These are phyloP conservation scores for Acanthochlamys bracteata DNA, from an alignment of 106 monocot species.

Conservation along the genomic window DNA sequence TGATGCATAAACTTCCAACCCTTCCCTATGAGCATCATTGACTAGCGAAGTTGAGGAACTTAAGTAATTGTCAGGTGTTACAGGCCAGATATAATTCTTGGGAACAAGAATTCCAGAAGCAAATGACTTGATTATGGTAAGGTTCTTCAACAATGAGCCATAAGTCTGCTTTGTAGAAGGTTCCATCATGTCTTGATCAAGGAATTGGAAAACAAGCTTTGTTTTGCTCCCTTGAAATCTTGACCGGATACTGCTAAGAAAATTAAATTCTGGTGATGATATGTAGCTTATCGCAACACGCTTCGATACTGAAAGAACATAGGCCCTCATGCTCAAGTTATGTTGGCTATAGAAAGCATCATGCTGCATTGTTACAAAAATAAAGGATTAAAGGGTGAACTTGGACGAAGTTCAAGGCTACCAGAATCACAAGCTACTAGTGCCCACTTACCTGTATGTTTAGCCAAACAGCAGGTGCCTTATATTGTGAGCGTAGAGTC, in stretches of 20 bases:
- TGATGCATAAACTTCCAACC: slow-evolving; percentile 69
- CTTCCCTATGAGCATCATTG: slow-evolving; percentile 64
- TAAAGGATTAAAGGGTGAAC: not conserved
- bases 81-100: slow-evolving; percentile 79
- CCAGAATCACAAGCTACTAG: too few relatives aligned
- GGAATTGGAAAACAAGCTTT: slow-evolving; percentile 71
- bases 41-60: slow-evolving; percentile 46
- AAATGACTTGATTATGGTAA: slow-evolving; percentile 76
- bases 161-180: slow-evolving; percentile 76
- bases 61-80: slow-evolving; percentile 47
- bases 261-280: slow-evolving; percentile 69
- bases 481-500: slow-evolving; percentile 11
- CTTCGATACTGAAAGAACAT: slow-evolving; percentile 32
- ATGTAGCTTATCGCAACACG: slow-evolving; percentile 34
- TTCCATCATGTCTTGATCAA: slow-evolving; percentile 28
- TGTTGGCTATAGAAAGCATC: slow-evolving; percentile 52
- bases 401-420: not conserved
- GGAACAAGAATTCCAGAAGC: slow-evolving; percentile 86
- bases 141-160: slow-evolving; percentile 49
- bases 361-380: slow-evolving; percentile 23
- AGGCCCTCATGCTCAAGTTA: slow-evolving; percentile 41
- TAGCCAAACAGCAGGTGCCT: slow-evolving; percentile 30
- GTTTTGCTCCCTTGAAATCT: slow-evolving; percentile 35
- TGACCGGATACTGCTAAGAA: slow-evolving; percentile 40
- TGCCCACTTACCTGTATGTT: slow-evolving; percentile 56